Percentiles rank a stretch among this genome's conserved stretches.
phyloP scores from a whole-genome alignment of 768 basidiomycete species.

The Lenzites betulinus region DNA sequence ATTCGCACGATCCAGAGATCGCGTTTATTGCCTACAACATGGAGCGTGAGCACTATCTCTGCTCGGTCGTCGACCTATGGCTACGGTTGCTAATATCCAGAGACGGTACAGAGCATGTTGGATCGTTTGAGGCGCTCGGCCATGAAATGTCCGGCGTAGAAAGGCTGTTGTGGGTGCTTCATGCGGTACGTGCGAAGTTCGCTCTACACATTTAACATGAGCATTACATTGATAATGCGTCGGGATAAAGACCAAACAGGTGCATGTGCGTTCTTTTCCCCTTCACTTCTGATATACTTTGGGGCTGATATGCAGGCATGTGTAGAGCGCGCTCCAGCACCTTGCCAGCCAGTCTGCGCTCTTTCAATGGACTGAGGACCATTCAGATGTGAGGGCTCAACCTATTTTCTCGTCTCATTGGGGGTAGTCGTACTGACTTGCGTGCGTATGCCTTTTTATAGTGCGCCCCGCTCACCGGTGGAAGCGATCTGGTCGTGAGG shows the following conservation, averaged over 20 bases:
- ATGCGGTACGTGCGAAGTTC: not conserved
- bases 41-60: not conserved
- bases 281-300: no score
- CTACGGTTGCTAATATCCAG: not conserved
- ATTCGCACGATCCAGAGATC: not conserved
- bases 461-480: not conserved
- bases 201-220: no score
- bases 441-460: not conserved
- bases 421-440: not conserved
- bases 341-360: not conserved
- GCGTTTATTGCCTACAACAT: conserved; percentile 1
- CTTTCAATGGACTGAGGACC: not conserved
- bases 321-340: not conserved
- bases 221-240: no score
- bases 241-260: not conserved
- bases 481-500: conserved; percentile 7
- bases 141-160: not conserved
- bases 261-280: not conserved
- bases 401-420: not conserved
- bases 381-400: not conserved
- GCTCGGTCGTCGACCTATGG: not conserved
- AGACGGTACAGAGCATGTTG: not conserved
- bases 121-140: conserved; percentile 3
- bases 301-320: no score
- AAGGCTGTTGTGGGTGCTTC: conserved; percentile 4